Evolutionary conservation across 2,329 filamentous ascomycete species (phyloP).

Genomic region (Fusarium devonianum): DNA sequence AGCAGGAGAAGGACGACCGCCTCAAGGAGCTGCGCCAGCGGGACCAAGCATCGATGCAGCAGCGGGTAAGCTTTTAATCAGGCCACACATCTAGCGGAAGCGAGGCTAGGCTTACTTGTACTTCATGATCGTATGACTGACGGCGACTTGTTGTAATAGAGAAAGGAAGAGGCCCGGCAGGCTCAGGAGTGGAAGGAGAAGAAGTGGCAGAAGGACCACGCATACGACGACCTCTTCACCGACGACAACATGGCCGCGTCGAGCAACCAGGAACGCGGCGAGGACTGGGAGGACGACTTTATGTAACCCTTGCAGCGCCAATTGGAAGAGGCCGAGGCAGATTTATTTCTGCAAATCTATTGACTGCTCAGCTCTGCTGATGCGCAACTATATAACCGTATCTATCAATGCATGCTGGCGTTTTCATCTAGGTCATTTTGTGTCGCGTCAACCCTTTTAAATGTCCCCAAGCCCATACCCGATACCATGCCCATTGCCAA

Average conservation of each 20-base stretch:
- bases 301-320: slow-evolving; percentile 65
- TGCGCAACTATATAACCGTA: not conserved
- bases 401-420: not conserved
- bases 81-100: no score
- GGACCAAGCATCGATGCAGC: slow-evolving; percentile 69
- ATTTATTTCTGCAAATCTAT: not conserved
- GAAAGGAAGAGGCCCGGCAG: slow-evolving; percentile 76
- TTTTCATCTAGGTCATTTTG: slow-evolving; percentile 1
- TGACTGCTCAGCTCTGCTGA: slow-evolving; percentile 1
- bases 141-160: slow-evolving; percentile 53
- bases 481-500: no score
- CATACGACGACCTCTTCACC: slow-evolving; percentile 90
- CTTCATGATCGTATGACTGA: no score
- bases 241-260: slow-evolving; percentile 79
- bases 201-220: slow-evolving; percentile 96
- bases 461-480: not conserved
- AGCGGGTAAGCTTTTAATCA: slow-evolving; percentile 70
- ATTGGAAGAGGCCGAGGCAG: not conserved
- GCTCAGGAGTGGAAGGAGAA: slow-evolving; percentile 84
- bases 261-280: slow-evolving; percentile 85
- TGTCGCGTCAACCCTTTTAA: slow-evolving; percentile 1
- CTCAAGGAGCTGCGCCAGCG: slow-evolving; percentile 73
- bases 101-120: no score
- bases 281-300: slow-evolving; percentile 88
- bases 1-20: slow-evolving; percentile 80